These are phyloP conservation scores for Dimocarpus longan DNA, from an alignment of 345 rosid species.

Conservation along the genomic window DNA sequence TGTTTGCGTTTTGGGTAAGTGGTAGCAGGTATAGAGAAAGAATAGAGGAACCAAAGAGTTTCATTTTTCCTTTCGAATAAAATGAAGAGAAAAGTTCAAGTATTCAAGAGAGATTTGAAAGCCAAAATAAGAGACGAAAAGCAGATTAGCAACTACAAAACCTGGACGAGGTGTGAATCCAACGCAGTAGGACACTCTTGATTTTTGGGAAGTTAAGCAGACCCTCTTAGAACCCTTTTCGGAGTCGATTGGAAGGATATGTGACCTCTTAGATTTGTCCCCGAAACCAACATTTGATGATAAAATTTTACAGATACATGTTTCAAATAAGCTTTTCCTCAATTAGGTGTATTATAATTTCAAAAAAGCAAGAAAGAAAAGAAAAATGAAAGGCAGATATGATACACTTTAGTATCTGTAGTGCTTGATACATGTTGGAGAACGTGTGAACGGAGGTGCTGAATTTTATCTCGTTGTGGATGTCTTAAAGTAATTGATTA, in stretches of 20 bases:
- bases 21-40: too few relatives aligned
- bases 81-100: conserved; percentile 20
- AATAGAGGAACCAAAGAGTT: too few relatives aligned
- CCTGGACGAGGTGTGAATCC: conserved; percentile 98
- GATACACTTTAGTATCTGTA: not conserved
- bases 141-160: conserved; percentile 79
- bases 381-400: not conserved
- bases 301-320: conserved; percentile 31
- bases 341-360: not conserved
- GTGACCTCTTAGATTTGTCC: conserved; percentile 43
- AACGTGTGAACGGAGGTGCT: too few relatives aligned
- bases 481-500: too few relatives aligned
- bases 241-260: conserved; percentile 38
- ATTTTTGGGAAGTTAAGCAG: conserved; percentile 68
- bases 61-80: too few relatives aligned
- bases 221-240: conserved; percentile 57
- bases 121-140: conserved; percentile 18
- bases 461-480: too few relatives aligned
- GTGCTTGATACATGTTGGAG: too few relatives aligned
- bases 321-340: not conserved
- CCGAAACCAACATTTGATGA: conserved; percentile 22
- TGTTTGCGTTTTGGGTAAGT: too few relatives aligned
- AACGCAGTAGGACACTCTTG: conserved; percentile 97
- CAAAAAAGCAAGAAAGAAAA: not conserved
- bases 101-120: conserved; percentile 38